Evolutionary conservation across 768 basidiomycete genomes (phyloP), one percentile per base, ranked within the genome.

Genomic region (Naganishia kalamii): DNA sequence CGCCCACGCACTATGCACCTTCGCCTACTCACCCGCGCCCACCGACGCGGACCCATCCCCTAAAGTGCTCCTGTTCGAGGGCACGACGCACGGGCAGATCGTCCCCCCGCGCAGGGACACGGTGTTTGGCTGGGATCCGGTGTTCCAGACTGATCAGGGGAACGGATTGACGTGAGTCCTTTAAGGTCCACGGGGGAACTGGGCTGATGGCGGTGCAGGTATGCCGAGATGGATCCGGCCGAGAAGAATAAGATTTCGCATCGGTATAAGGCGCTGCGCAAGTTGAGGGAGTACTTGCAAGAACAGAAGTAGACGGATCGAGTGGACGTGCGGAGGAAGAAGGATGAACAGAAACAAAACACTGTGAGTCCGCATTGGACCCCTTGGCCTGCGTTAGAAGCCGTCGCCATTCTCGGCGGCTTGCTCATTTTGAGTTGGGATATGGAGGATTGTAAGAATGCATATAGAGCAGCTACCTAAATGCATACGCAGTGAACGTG

Each of bases 1-100:
- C 13, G 96, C 96, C 0, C 88, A 87, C 72, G 93, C 94, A 0
- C 81, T 97, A 7, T 98, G 94, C 79, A 98, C 96, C 1, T 98
- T 98, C 71, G 94, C 93, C 6, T 98, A 96, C 75, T 88, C 88
- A 41, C 63, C 74, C 48, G 41, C 60, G 0, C 52, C 60, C 25
- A 33, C 66, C 3, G 6, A 41, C 0, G 81, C 87, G 0, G 91
- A 92, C 0, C 91, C 92, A 27, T 86, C 85, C 74, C 67, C 83
- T 1, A 87, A 90, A 65, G 90, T 91, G 0, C 80, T 92, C 51
- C 77, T 89, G 10, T 89, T 89, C 63, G 93, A 96, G 72, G 94
- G 94, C 0, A 82, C 84, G 12, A 96, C 92, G 0, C 85, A 90
- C 27, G 94, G 94, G 1, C 82, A 78, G n/a, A 92, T 98, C 67